Evolutionary conservation across 139 green algal species (phyloP).

Genomic region (Ulvella scutata): DNA sequence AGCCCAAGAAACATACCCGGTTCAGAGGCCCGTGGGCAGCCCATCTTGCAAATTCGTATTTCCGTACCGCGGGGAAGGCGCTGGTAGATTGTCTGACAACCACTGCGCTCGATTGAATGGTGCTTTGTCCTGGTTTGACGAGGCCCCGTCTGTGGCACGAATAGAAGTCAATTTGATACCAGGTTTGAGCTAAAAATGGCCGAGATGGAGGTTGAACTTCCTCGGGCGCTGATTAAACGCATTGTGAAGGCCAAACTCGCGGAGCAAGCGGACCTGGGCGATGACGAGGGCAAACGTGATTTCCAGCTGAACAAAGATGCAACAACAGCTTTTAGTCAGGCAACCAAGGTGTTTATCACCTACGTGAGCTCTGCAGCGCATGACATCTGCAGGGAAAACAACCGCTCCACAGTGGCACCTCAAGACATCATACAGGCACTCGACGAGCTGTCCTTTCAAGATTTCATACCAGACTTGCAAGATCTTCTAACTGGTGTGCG

Average conservation of each 20-base stretch:
- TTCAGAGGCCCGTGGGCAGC: too few species aligned
- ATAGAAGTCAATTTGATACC: too few species aligned
- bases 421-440: not conserved
- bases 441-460: not conserved
- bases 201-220: constrained; percentile 40
- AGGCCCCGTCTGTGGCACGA: too few species aligned
- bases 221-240: constrained; percentile 53
- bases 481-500: not conserved
- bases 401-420: constrained; percentile 52
- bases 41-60: too few species aligned
- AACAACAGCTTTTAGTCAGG: constrained; percentile 56
- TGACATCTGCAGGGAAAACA: constrained; percentile 61
- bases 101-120: too few species aligned
- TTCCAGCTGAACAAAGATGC: constrained; percentile 55
- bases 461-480: not conserved
- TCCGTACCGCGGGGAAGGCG: too few species aligned
- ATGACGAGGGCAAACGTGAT: constrained; percentile 22
- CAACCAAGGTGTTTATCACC: constrained; percentile 75
- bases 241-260: constrained; percentile 61
- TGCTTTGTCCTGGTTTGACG: too few species aligned
- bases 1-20: too few species aligned
- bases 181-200: not conserved
- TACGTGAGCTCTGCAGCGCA: constrained; percentile 73
- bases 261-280: constrained; percentile 8
- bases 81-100: too few species aligned